phyloP scores from a whole-genome alignment of 495 filamentous ascomycete species.

The Glarea lozoyensis region DNA sequence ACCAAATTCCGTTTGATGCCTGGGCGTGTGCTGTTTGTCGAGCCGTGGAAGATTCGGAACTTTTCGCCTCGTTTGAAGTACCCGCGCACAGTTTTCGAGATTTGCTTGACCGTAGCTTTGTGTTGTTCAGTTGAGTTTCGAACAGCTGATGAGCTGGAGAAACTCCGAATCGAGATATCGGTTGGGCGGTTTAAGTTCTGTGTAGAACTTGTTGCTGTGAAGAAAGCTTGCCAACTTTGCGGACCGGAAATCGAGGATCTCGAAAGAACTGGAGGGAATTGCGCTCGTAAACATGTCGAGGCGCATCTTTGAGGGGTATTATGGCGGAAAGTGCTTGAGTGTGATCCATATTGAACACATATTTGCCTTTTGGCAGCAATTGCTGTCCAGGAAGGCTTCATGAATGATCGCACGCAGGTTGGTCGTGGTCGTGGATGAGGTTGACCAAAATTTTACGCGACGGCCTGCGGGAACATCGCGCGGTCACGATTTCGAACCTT shows the following conservation, averaged over 20 bases:
- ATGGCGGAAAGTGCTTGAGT: background rate
- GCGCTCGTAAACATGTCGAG: conserved; percentile 5
- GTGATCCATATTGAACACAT: too few species aligned
- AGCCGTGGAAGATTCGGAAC: conserved; percentile 73
- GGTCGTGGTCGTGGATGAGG: too few species aligned
- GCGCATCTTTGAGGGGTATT: background rate
- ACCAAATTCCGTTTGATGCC: conserved; percentile 38
- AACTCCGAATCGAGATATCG: background rate
- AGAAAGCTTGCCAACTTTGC: background rate
- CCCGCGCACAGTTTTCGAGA: conserved; percentile 39
- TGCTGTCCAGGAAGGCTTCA: background rate
- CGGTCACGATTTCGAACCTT: too few species aligned
- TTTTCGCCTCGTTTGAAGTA: conserved; percentile 49
- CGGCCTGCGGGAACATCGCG: too few species aligned
- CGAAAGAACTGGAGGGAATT: background rate
- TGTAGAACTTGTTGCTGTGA: background rate
- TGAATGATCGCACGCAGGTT: too few species aligned
- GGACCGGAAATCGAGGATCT: background rate
- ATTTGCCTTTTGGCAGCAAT: background rate
- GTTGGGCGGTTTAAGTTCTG: background rate
- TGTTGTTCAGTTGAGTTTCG: conserved; percentile 34
- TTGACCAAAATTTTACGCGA: too few species aligned
- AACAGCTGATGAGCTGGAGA: background rate
- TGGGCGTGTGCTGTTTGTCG: conserved; percentile 64
- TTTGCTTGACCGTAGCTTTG: conserved; percentile 29